Conservation (phyloP, 257 asterid species). For the Capsicum chinense region DNA sequence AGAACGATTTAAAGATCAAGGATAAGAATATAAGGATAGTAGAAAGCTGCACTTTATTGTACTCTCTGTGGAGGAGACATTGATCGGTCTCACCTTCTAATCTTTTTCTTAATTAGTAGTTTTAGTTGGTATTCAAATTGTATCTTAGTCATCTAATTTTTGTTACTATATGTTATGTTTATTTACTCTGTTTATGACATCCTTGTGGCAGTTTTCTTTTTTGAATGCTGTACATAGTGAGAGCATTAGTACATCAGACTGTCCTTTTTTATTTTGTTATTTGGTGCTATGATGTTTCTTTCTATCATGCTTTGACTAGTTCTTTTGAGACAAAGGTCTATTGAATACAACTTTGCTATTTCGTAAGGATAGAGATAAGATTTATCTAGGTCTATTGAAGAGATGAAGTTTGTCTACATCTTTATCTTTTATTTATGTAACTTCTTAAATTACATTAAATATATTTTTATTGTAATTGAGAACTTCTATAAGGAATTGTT, state of each 20-base stretch:
- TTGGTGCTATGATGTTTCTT: too few relatives aligned
- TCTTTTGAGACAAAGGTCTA: not conserved
- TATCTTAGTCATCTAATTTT: not conserved
- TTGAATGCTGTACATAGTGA: too few relatives aligned
- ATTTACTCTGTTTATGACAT: too few relatives aligned
- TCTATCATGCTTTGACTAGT: not conserved
- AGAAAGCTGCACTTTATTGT: not conserved
- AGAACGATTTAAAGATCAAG: not conserved
- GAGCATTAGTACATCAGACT: too few relatives aligned
- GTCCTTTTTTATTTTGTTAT: too few relatives aligned
- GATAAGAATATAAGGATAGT: not conserved
- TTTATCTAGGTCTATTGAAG: not conserved
- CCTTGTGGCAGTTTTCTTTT: too few relatives aligned
- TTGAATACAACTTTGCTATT: not conserved
- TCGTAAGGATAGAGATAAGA: not conserved
- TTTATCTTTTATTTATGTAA: too few relatives aligned
- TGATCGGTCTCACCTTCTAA: not conserved
- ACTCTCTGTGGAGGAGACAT: not conserved
- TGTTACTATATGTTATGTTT: too few relatives aligned
- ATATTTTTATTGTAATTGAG: not conserved
- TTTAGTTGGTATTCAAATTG: not conserved
- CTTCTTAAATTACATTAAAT: not conserved
- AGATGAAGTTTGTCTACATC: too few relatives aligned
- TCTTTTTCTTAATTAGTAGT: not conserved
- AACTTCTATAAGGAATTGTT: not conserved